Conservation (phyloP, 257 asterid genomes). For the Solanum arcanum region DNA sequence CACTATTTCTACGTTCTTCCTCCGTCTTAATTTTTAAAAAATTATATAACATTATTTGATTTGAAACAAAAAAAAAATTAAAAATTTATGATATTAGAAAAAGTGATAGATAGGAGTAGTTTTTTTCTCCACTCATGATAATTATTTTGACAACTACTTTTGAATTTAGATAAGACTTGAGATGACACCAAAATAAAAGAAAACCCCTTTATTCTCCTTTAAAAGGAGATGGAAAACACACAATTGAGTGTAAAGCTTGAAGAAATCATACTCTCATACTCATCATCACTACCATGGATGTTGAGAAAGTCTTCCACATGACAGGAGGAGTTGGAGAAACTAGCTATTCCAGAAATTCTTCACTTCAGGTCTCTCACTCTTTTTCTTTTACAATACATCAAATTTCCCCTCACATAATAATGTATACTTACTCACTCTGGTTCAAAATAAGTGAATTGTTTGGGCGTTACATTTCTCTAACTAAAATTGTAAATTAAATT, state of each 20-base stretch:
- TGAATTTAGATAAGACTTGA: neutral
- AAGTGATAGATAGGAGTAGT: neutral
- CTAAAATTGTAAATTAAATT: neutral
- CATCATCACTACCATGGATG: slow-evolving; percentile 39
- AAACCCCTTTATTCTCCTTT: neutral
- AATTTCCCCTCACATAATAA: neutral
- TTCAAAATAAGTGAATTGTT: neutral
- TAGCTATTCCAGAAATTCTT: slow-evolving; percentile 62
- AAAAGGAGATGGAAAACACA: neutral
- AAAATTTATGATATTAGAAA: neutral
- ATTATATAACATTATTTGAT: too few relatives aligned
- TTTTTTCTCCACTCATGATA: neutral
- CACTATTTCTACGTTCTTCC: neutral
- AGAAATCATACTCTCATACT: neutral
- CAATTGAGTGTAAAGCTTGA: neutral
- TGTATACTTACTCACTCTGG: neutral
- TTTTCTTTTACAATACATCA: neutral
- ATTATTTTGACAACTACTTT: neutral
- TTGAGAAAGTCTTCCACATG: slow-evolving; percentile 75
- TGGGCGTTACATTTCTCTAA: neutral
- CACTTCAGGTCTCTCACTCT: slow-evolving; percentile 50
- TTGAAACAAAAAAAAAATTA: neutral
- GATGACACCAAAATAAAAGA: neutral
- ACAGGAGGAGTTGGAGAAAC: slow-evolving; percentile 65
- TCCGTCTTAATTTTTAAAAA: neutral